Evolutionary conservation across 2,329 filamentous ascomycete genomes (phyloP).

Genomic region (Cladosporium phlei): DNA sequence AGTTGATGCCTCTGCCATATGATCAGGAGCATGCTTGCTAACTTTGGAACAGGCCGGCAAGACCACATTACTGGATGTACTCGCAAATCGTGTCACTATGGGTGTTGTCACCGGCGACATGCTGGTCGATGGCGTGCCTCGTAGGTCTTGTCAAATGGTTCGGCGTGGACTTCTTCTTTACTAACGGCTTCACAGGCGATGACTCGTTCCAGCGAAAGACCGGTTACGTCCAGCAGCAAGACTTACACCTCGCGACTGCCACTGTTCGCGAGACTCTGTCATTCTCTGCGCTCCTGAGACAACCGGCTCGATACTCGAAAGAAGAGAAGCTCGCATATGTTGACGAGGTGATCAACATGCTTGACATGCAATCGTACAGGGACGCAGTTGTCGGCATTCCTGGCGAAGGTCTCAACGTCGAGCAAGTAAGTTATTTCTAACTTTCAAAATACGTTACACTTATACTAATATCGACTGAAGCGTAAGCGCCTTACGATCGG

Average conservation of each 20-base stretch:
- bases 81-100: slow-evolving; percentile 55
- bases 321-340: slow-evolving; percentile 59
- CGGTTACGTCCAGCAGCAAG: slow-evolving; percentile 65
- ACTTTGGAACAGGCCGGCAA: slow-evolving; percentile 53
- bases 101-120: slow-evolving; percentile 63
- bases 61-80: slow-evolving; percentile 54
- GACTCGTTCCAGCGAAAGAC: slow-evolving; percentile 57
- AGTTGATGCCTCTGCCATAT: slow-evolving; percentile 16
- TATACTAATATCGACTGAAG: too few species aligned
- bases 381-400: slow-evolving; percentile 58
- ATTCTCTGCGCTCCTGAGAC: slow-evolving; percentile 56
- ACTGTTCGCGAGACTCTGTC: slow-evolving; percentile 53
- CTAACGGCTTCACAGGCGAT: not conserved
- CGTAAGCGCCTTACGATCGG: slow-evolving; percentile 60
- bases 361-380: slow-evolving; percentile 62
- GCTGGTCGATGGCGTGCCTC: slow-evolving; percentile 57
- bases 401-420: slow-evolving; percentile 57
- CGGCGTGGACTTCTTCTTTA: not conserved
- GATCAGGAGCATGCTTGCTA: slow-evolving; percentile 20
- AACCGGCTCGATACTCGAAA: slow-evolving; percentile 50
- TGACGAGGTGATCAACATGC: slow-evolving; percentile 61
- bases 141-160: slow-evolving; percentile 36
- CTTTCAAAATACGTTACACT: too few species aligned
- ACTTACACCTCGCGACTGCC: slow-evolving; percentile 53
- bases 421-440: too few species aligned